Evolutionary conservation across 2,329 filamentous ascomycete genomes (phyloP), one percentile per base, ranked within the genome.

Genomic region (Cordyceps tenuipes): DNA sequence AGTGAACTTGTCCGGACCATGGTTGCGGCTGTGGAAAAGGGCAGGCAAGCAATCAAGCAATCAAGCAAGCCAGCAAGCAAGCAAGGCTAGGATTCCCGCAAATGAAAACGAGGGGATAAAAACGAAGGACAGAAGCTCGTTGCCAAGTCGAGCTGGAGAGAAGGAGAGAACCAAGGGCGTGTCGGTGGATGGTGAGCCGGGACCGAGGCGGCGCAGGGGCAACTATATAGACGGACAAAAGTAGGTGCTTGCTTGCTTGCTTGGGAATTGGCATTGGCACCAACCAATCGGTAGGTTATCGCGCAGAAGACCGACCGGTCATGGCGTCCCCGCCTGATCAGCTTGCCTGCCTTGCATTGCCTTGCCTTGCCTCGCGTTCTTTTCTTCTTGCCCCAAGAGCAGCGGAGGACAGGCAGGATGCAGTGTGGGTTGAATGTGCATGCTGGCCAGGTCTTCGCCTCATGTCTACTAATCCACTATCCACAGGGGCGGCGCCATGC

Each of bases 1-100:
- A 73, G 64, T 39, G 72, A 51, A 57, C 65, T 66, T 31, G 71
- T 64, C 48, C 71, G 70, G 51, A 76, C 72, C 73, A 77, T 77
- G 64, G 49, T 68, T 68, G 41, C 46, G n/a, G 29, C 29, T 29
- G 29, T 8, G 29, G 29, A 5, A 29, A 6, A 8, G 3, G 4
- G 29, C 29, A 23, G 23, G n/a, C 2, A 23, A 23, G 23, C 23
- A 4, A 23, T 2, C 23, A 23, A 23, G 23, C 44, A 44, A 29
- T 23, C 4, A 17, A 46, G n/a, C 23, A 23, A 23, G 23, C 23
- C 2, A 23, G 2, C 23, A 23, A 23, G 15, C 47, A 23, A 46
- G n/a, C 44, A 51, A 29, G 9, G 41, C 26, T 36, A 5, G 31
- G 5, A 29, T 3, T 29, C 5, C 29, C 26, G 39, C 9, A 36